Evolutionary conservation across 1,284 basidiomycete species (phyloP), one percentile per base, ranked within the genome.

Genomic region (Binderoboletus segoi): DNA sequence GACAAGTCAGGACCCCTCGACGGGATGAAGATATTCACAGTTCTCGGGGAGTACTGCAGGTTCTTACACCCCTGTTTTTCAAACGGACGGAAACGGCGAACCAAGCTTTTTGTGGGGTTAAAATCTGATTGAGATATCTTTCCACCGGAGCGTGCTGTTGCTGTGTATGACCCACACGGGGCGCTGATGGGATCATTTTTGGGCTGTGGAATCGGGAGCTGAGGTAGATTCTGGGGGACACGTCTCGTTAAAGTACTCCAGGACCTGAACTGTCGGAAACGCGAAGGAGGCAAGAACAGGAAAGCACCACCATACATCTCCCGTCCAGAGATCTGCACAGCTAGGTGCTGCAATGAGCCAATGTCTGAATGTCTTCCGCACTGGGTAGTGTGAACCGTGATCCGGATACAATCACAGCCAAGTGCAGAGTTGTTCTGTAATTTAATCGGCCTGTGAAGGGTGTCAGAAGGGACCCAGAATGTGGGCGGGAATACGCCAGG

Each of bases 401-500:
- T 38, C 35, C 35, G 33, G 41, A 48, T 43, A 42, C 37, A 47
- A 43, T 55, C 33, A 50, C 30, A 44, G 8, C 28, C 44, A 21
- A 28, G 24, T 51, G 38, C 46, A 57, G 21, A 38, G 20, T 47
- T 52, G 45, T 46, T 42, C 44, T 42, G 44, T 47, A 43, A 45
- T 53, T 53, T 48, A 51, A 33, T 47, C 41, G 50, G 47, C 54
- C 65, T 61, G 57, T 40, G 51, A 55, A 59, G 53, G 47, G 43
- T 38, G 47, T 67, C 41, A 64, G 53, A 53, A 53, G 40, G 42
- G 49, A 44, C 48, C 30, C 49, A 46, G 42, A 49, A 56, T 44
- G 49, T 57, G 55, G 56, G 54, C 48, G 44, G 50, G 42, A 67
- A 59, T 56, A n/a, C 35, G 49, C 49, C 49, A 40, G 56, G n/a